Evolutionary conservation across 495 filamentous ascomycete genomes (phyloP).

Genomic region (Penicillium antarcticum): DNA sequence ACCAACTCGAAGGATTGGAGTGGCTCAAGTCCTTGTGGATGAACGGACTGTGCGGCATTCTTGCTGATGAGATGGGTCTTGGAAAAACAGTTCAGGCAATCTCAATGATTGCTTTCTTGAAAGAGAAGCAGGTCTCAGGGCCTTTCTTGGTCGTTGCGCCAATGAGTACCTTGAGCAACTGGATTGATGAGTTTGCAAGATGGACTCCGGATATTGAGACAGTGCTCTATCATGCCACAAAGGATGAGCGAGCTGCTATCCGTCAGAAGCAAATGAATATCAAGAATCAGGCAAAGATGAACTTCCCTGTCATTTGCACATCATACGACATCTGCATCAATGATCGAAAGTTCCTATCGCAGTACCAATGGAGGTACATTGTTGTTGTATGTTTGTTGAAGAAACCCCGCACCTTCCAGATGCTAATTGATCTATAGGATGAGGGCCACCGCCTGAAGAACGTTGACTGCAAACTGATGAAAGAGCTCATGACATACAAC

Average conservation of each 20-base stretch:
- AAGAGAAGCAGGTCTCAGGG: slow-evolving; percentile 81
- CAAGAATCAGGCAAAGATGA: slow-evolving; percentile 55
- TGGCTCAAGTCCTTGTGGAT: slow-evolving; percentile 87
- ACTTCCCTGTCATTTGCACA: slow-evolving; percentile 89
- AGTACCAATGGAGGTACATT: slow-evolving; percentile 93
- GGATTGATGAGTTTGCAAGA: slow-evolving; percentile 90
- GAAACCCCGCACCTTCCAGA: neutral
- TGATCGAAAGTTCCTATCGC: slow-evolving; percentile 72
- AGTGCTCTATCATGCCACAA: slow-evolving; percentile 84
- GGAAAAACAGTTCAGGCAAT: slow-evolving; percentile 97
- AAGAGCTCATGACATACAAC: slow-evolving; percentile 78
- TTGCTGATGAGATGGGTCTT: slow-evolving; percentile 97
- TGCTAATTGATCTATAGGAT: slow-evolving; percentile 50
- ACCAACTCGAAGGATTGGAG: slow-evolving; percentile 90
- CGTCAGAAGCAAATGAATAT: slow-evolving; percentile 58
- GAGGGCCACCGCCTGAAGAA: slow-evolving; percentile 98
- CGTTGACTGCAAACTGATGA: slow-evolving; percentile 86
- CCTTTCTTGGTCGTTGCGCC: slow-evolving; percentile 90
- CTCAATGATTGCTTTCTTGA: slow-evolving; percentile 80
- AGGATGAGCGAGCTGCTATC: slow-evolving; percentile 68
- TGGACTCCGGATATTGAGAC: slow-evolving; percentile 88
- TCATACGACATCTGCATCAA: slow-evolving; percentile 94
- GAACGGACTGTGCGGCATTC: slow-evolving; percentile 91
- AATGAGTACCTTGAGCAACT: slow-evolving; percentile 88
- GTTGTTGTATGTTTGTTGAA: slow-evolving; percentile 65